Conservation (phyloP, 108 stramenopile species). For the Discostella pseudostelligera region DNA sequence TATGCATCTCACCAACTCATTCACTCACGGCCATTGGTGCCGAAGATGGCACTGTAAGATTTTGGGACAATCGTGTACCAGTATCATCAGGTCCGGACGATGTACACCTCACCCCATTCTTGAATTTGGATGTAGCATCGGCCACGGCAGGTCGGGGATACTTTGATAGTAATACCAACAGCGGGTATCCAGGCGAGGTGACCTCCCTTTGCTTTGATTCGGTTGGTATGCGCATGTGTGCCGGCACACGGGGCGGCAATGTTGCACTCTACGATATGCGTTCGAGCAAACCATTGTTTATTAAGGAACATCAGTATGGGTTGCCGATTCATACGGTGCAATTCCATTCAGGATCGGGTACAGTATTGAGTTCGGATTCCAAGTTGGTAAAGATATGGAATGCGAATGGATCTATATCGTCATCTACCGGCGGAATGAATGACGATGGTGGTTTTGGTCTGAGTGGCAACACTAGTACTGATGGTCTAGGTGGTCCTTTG, state of each 20-base stretch:
- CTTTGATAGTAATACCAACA: constrained; percentile 50
- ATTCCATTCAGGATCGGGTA: constrained; percentile 80
- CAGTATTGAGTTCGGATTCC: constrained; percentile 79
- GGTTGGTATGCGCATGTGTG: constrained; percentile 87
- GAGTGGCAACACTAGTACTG: constrained; percentile 26
- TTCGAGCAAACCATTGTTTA: constrained; percentile 78
- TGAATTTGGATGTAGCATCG: constrained; percentile 75
- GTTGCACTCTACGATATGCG: constrained; percentile 95
- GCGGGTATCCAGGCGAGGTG: constrained; percentile 62
- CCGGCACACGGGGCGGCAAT: constrained; percentile 89
- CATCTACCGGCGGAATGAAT: constrained; percentile 13
- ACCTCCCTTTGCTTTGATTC: constrained; percentile 85
- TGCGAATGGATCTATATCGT: constrained; percentile 58
- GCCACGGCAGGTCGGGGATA: constrained; percentile 75
- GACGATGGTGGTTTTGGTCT: constrained; percentile 25
- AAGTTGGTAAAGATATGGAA: constrained; percentile 96
- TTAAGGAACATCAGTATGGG: constrained; percentile 97
- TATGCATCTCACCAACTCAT: constrained; percentile 67
- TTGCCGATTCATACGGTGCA: constrained; percentile 90
- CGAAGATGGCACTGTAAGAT: constrained; percentile 86
- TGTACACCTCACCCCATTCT: constrained; percentile 64
- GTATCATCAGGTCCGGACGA: constrained; percentile 29
- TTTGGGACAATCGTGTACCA: constrained; percentile 90
- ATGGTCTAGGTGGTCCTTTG: constrained; percentile 42
- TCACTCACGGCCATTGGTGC: constrained; percentile 82